Percentiles rank a stretch among this genome's conserved stretches.
phyloP scores from a whole-genome alignment of 2,329 filamentous ascomycete species.

The Verticillium albo-atrum region DNA sequence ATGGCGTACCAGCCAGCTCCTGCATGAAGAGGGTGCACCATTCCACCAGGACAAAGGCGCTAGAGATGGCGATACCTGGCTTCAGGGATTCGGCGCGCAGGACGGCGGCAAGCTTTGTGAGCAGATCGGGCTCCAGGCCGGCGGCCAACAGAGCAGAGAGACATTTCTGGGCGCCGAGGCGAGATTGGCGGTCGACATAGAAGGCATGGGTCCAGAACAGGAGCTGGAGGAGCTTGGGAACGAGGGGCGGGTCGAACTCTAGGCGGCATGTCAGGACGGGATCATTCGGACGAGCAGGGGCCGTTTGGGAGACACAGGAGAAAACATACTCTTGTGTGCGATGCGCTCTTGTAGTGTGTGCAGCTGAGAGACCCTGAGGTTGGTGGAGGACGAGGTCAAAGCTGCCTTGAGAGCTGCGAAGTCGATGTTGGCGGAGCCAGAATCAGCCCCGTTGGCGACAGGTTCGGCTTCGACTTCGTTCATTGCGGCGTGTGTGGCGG shows the following conservation, averaged over 20 bases:
- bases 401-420: constrained; percentile 43
- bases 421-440: constrained; percentile 40
- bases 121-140: constrained; percentile 48
- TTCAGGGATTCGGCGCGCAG: constrained; percentile 73
- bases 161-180: constrained; percentile 78
- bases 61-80: constrained; percentile 69
- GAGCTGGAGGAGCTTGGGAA: constrained; percentile 58
- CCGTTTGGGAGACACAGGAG: background rate
- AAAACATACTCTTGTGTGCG: constrained; percentile 44
- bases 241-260: constrained; percentile 45
- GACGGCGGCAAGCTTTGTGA: constrained; percentile 61
- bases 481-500: constrained; percentile 12
- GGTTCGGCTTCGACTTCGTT: constrained; percentile 40
- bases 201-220: constrained; percentile 85
- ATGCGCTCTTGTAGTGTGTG: constrained; percentile 53
- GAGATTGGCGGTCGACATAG: constrained; percentile 81
- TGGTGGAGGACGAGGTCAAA: constrained; percentile 59
- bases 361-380: constrained; percentile 48
- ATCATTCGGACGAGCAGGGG: background rate
- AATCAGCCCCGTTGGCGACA: constrained; percentile 28
- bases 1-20: constrained; percentile 54
- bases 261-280: constrained; percentile 4
- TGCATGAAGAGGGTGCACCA: constrained; percentile 83
- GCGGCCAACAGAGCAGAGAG: constrained; percentile 62
- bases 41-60: constrained; percentile 83